Percentiles rank a stretch among this genome's conserved stretches.
These are phyloP conservation scores for Hypoxylon sp. DNA, from an alignment of 2,329 filamentous ascomycete species.

Conservation along the genomic window DNA sequence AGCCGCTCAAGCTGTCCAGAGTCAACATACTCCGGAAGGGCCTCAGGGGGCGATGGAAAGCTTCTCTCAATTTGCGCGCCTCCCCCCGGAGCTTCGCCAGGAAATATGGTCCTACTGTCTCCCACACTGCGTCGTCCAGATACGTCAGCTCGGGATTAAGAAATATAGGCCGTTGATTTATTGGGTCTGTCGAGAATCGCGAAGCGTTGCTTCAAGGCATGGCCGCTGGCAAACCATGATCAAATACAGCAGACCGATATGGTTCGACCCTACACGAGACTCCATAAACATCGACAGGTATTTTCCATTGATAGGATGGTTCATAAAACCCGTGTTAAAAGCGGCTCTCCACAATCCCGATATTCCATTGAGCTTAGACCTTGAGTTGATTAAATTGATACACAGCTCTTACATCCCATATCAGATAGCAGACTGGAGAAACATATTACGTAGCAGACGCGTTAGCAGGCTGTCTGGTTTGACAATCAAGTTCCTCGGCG, in stretches of 20 bases:
- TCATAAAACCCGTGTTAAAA: not conserved
- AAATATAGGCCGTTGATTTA: not conserved
- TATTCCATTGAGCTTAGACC: not conserved
- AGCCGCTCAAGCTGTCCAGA: not conserved
- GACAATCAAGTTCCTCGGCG: not conserved
- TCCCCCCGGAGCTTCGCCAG: not conserved
- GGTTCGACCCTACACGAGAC: not conserved
- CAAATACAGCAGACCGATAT: not conserved
- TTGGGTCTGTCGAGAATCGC: not conserved
- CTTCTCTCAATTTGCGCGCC: not conserved
- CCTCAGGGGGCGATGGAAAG: not conserved
- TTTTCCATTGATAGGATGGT: not conserved
- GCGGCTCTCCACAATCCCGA: not conserved
- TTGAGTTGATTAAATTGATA: not conserved
- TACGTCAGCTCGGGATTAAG: too few relatives aligned
- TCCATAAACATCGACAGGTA: not conserved
- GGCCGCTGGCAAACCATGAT: not conserved
- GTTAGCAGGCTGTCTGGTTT: not conserved
- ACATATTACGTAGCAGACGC: too few relatives aligned
- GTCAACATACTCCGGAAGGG: not conserved
- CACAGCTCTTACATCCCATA: too few relatives aligned
- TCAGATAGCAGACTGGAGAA: too few relatives aligned
- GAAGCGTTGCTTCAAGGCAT: too few relatives aligned
- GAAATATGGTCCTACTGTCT: not conserved
- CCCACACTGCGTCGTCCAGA: not conserved